These are phyloP conservation scores for Chlamydomonas schloesseri DNA, from an alignment of 139 green algal genomes.

Conservation along the genomic window DNA sequence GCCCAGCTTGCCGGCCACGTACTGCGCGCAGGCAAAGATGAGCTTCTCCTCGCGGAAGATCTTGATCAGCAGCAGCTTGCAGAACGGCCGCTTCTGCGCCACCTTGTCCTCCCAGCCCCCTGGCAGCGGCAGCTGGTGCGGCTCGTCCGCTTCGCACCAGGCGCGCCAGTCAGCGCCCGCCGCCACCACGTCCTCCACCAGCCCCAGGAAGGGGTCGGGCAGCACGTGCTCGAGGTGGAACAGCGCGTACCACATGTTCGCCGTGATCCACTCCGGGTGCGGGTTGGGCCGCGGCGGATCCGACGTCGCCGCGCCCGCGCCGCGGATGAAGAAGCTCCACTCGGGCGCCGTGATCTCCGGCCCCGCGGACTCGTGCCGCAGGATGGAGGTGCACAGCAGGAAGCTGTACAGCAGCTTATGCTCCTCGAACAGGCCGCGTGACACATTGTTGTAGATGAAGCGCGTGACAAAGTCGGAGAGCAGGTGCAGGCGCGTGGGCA, in stretches of 20 bases:
- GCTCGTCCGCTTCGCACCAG: slow-evolving; percentile 60
- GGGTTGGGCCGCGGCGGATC: slow-evolving; percentile 35
- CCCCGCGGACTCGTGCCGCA: slow-evolving; percentile 57
- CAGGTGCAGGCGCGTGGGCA: slow-evolving; percentile 70
- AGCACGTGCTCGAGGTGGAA: slow-evolving; percentile 6
- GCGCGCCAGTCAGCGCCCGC: slow-evolving; percentile 47
- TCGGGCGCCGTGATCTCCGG: slow-evolving; percentile 69
- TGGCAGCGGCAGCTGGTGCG: slow-evolving; percentile 66
- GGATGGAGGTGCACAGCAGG: slow-evolving; percentile 68
- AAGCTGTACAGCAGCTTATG: slow-evolving; percentile 84
- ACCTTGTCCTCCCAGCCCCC: slow-evolving; percentile 60
- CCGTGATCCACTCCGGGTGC: slow-evolving; percentile 55
- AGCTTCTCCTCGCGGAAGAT: slow-evolving; percentile 84
- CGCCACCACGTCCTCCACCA: slow-evolving; percentile 51
- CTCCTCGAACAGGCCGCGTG: slow-evolving; percentile 85
- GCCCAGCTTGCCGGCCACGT: slow-evolving; percentile 74
- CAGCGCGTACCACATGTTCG: slow-evolving; percentile 56
- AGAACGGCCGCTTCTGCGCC: slow-evolving; percentile 56
- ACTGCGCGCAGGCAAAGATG: slow-evolving; percentile 63
- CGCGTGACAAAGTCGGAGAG: slow-evolving; percentile 76
- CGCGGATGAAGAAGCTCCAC: slow-evolving; percentile 87
- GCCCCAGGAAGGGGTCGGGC: slow-evolving; percentile 47
- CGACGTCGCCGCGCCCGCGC: slow-evolving; percentile 22
- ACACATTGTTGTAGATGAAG: slow-evolving; percentile 88
- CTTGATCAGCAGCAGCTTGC: slow-evolving; percentile 76